Evolutionary conservation across 1,284 basidiomycete species (phyloP), one percentile per base, ranked within the genome.

Genomic region (Leccinum griseonigrum): DNA sequence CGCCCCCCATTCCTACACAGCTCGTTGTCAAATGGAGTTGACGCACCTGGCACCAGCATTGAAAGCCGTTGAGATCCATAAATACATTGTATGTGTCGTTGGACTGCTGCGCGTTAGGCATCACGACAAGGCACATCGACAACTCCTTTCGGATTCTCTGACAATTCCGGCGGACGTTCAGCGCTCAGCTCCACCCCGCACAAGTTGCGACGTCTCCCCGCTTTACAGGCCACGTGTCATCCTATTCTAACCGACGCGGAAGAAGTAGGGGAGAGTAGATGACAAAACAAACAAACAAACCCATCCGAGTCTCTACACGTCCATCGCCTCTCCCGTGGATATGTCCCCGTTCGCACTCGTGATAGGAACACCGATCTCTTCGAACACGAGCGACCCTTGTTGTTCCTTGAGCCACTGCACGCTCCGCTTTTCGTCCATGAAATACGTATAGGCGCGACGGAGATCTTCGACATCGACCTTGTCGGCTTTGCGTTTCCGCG

Each of bases 401-500:
- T 85, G 90, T 76, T 86, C 94, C 84, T 87, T 97, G 81, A 98
- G 79, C 87, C 95, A 99, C 71, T 95, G 87, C 32, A 97, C 91
- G 68, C 93, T 96, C 64, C 97, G 82, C 77, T 95, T 95, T 72
- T 97, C 96, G 74, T 99, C 96, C 80, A 95, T 89, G 78, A 98
- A 99, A 73, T 94, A 95, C 54, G 82, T 82, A 73, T 97, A 98
- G 4, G 90, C 92, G 60, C 90, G 81, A 46, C 90, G 81, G 54
- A 98, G 82, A 74, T 97, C 95, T 58, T 91, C 88, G 1, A 93
- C 89, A 55, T 91, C 91, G 10, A 97, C 93, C 31, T 81, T 71
- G 71, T 87, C 80, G 16, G 86, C 81, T 72, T 93, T 96, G 54
- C 95, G 84, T 71, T 94, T 90, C 65, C 84, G 83, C 2, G 95